phyloP scores from a whole-genome alignment of 2,329 filamentous ascomycete genomes.

The Fusarium mundagurra region DNA sequence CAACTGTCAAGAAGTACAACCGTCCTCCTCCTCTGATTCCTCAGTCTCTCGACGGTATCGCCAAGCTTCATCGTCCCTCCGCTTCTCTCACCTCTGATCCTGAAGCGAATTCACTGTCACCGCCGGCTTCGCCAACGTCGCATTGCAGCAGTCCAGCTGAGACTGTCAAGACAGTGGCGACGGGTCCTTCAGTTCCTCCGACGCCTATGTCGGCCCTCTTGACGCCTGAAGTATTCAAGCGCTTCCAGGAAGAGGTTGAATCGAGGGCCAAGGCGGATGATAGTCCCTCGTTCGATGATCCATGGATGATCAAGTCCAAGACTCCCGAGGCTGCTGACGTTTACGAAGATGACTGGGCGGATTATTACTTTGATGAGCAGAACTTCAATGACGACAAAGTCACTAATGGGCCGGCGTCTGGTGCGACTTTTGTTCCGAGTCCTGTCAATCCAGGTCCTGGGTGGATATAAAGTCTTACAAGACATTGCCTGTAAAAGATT shows the following conservation, averaged over 20 bases:
- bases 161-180: constrained; percentile 9
- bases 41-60: constrained; percentile 22
- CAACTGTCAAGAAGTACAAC: constrained; percentile 20
- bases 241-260: constrained; percentile 28
- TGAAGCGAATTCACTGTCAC: constrained; percentile 28
- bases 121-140: constrained; percentile 16
- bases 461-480: constrained; percentile 34
- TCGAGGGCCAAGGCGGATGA: not conserved
- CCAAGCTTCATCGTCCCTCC: constrained; percentile 26
- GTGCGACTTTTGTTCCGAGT: constrained; percentile 29
- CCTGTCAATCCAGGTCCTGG: constrained; percentile 37
- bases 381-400: constrained; percentile 27
- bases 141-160: constrained; percentile 10
- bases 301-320: constrained; percentile 13
- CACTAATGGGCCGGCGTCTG: not conserved
- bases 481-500: not conserved
- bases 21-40: constrained; percentile 32
- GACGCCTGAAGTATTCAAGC: constrained; percentile 37
- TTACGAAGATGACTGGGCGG: constrained; percentile 45
- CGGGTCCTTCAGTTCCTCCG: constrained; percentile 8
- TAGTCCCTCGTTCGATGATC: constrained; percentile 22
- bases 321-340: constrained; percentile 23
- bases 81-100: constrained; percentile 26
- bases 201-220: constrained; percentile 36
- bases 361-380: constrained; percentile 46